These are phyloP conservation scores for Lepidopterella palustris DNA, from an alignment of 495 filamentous ascomycete species.

Conservation along the genomic window DNA sequence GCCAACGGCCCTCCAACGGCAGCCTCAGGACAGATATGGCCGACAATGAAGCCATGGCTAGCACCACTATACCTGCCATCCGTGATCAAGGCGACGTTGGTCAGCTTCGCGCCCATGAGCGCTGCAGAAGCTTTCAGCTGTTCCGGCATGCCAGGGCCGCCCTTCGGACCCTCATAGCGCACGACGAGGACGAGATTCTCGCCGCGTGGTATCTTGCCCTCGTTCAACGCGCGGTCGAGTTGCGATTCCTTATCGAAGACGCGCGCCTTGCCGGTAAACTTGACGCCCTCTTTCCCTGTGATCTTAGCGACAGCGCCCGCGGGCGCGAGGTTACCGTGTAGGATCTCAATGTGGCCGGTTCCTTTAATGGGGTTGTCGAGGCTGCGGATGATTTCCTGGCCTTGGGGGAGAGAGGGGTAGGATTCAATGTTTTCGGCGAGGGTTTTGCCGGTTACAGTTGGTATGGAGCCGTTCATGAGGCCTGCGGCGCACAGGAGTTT, in stretches of 20 bases:
- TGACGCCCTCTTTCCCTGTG: conserved; percentile 86
- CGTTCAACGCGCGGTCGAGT: conserved; percentile 68
- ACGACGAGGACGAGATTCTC: conserved; percentile 91
- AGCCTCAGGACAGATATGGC: conserved; percentile 91
- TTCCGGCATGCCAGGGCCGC: conserved; percentile 98
- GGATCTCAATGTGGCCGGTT: conserved; percentile 83
- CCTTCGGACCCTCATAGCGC: conserved; percentile 91
- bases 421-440: conserved; percentile 79
- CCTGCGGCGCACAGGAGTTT: conserved; percentile 82
- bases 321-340: conserved; percentile 85
- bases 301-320: conserved; percentile 95
- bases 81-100: conserved; percentile 85
- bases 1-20: conserved; percentile 78
- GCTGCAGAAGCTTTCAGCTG: conserved; percentile 83
- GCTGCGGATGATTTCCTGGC: conserved; percentile 80
- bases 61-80: conserved; percentile 91
- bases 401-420: conserved; percentile 71
- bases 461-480: conserved; percentile 75
- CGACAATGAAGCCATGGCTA: conserved; percentile 91
- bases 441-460: conserved; percentile 88
- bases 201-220: conserved; percentile 62
- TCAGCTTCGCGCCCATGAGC: conserved; percentile 86
- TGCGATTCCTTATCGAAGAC: conserved; percentile 88
- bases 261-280: conserved; percentile 72
- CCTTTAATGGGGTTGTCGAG: conserved; percentile 78